Base-by-base conservation (phyloP, 768 basidiomycete species). In the Royoungia palumana region DNA sequence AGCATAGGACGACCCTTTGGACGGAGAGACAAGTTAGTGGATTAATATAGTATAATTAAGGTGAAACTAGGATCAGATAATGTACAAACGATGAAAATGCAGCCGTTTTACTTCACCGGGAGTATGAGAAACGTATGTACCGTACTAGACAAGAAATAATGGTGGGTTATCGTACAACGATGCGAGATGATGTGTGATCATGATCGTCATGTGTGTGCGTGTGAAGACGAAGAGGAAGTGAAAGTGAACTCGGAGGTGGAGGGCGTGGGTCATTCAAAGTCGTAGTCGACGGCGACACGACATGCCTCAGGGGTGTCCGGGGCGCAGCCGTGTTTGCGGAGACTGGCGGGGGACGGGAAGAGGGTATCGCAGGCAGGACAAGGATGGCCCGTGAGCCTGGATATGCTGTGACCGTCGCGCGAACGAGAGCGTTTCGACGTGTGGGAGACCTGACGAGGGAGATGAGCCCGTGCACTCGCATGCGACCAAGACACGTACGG, bases 311-410 rank as follows among this genome's bases (percentile, higher is more conserved):
- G 78, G n/a, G 73, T 70, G 24, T 70, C 64, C 10, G 75, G 59
- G n/a, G 74, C 69, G 35, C 60, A 70, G 19, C 82, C 86, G 59
- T 89, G 87, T 53, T 77, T 77, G 44, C 75, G 76, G 12, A 89
- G 75, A 57, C 75, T 69, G 46, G 81, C 75, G n/a, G 65, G 74
- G 10, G 81, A 77, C 41, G 76, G 65, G 62, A 89, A 89, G 52
- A 72, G 77, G 20, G 80, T 72, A 59, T 89, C 86, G 61, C 87
- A 89, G 9, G 87, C 87, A 22, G 87, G 79, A 73, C 87, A 89
- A 2, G 84, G 76, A 61, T 82, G 80, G 42, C 75, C 74, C 32
- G 73, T 70, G 39, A 82, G 70, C 36, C 60, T 56, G 20, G 64
- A 65, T 41, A 69, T 65, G 47, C 70, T 62, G 56, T 61, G 70